A percentile compares a stretch with the other conserved stretches of the same genome.
phyloP scores from a whole-genome alignment of 78 protist genomes.

The Dictyostelium capitatum region DNA sequence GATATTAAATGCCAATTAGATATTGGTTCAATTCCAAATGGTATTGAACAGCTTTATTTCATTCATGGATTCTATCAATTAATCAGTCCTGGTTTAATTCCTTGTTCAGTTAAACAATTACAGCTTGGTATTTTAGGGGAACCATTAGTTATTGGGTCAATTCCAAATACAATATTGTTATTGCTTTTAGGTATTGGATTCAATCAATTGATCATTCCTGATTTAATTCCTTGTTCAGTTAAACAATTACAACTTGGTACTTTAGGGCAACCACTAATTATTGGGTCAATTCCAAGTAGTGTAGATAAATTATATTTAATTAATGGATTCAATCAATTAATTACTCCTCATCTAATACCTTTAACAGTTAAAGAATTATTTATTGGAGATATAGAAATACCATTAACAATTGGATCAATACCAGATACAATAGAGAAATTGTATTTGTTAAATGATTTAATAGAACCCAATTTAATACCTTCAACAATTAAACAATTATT shows the following conservation, averaged over 20 bases:
- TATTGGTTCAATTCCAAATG: no score
- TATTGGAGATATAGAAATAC: background rate
- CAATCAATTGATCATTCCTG: background rate
- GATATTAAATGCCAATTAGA: no score
- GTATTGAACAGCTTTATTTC: no score
- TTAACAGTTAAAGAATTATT: background rate
- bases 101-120: background rate
- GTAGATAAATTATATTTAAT: background rate
- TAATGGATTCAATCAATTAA: constrained; percentile 1
- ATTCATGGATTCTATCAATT: no score
- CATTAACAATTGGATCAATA: background rate
- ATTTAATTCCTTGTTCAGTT: background rate
- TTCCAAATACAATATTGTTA: background rate
- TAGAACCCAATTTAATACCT: no score
- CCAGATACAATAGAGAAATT: no score
- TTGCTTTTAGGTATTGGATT: background rate
- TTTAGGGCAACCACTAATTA: background rate
- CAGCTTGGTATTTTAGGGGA: background rate
- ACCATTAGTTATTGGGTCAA: background rate
- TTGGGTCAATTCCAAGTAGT: background rate
- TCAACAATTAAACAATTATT: no score
- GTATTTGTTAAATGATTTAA: no score
- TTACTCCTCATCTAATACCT: no score
- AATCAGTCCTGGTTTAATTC: no score
- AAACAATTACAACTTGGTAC: background rate